Conservation (phyloP, 345 rosid species). For the Diplotaxis tenuifolia region DNA sequence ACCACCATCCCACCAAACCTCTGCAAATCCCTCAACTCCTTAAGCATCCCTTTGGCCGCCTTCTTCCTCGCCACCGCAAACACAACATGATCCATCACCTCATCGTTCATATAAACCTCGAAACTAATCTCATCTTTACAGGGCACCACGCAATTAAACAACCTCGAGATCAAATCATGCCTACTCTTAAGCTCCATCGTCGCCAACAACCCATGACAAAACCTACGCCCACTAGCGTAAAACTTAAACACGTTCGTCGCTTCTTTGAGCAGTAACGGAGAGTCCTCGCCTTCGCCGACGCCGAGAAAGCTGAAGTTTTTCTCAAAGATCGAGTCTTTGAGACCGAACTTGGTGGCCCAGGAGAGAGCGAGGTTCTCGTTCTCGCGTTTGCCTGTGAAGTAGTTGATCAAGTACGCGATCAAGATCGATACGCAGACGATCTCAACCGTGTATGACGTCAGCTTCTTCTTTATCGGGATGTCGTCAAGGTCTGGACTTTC, state of each 20-base stretch:
- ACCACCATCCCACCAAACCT: slow-evolving; percentile 55
- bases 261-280: slow-evolving; percentile 85
- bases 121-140: slow-evolving; percentile 87
- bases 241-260: slow-evolving; percentile 85
- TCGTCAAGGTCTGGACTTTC: slow-evolving; percentile 8
- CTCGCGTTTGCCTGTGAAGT: slow-evolving; percentile 80
- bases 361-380: slow-evolving; percentile 82
- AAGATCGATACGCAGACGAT: slow-evolving; percentile 62
- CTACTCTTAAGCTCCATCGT: slow-evolving; percentile 95
- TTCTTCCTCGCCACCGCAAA: slow-evolving; percentile 89
- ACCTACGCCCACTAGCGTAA: slow-evolving; percentile 92
- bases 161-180: slow-evolving; percentile 79
- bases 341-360: slow-evolving; percentile 84
- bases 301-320: slow-evolving; percentile 83
- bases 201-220: slow-evolving; percentile 87
- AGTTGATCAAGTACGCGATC: slow-evolving; percentile 61
- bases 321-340: slow-evolving; percentile 68
- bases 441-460: slow-evolving; percentile 56
- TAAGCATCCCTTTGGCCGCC: slow-evolving; percentile 76
- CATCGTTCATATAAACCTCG: slow-evolving; percentile 92
- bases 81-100: slow-evolving; percentile 83
- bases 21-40: slow-evolving; percentile 84
- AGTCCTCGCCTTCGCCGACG: slow-evolving; percentile 74
- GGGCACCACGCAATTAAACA: slow-evolving; percentile 74
- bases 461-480: slow-evolving; percentile 39